Conservation (phyloP, 305 asterid genomes). For the Nicotiana rustica region DNA sequence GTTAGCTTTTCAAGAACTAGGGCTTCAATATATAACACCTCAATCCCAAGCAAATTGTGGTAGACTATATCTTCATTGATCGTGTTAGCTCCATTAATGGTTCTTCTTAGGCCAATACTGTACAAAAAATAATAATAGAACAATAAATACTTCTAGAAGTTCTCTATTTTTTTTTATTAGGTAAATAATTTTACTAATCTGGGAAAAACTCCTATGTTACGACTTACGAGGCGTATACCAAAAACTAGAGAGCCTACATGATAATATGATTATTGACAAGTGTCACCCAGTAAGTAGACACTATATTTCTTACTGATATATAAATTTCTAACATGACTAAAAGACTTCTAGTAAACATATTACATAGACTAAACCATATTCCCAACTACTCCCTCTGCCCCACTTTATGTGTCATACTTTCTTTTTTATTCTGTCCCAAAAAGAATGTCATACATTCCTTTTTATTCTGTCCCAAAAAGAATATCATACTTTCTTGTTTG, state of each 20-base stretch:
- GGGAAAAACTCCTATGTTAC: neutral
- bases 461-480: too few relatives aligned
- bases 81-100: neutral
- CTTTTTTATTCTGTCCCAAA: too few relatives aligned
- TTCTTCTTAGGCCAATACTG: neutral
- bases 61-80: neutral
- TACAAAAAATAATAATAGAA: neutral
- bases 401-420: too few relatives aligned
- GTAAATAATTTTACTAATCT: neutral
- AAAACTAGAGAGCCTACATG: neutral
- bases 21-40: neutral
- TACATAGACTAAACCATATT: neutral
- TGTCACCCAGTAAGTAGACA: neutral
- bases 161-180: neutral
- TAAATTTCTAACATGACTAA: conserved; percentile 23
- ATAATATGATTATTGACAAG: neutral
- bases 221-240: neutral
- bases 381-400: neutral
- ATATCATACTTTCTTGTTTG: too few relatives aligned
- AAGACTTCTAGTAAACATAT: conserved; percentile 1
- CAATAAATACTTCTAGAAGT: neutral
- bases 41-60: too few relatives aligned
- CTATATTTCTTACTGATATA: neutral
- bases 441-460: too few relatives aligned
- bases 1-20: conserved; percentile 16